Conservation (phyloP, 108 stramenopile genomes). For the Epithemia pelagica region DNA sequence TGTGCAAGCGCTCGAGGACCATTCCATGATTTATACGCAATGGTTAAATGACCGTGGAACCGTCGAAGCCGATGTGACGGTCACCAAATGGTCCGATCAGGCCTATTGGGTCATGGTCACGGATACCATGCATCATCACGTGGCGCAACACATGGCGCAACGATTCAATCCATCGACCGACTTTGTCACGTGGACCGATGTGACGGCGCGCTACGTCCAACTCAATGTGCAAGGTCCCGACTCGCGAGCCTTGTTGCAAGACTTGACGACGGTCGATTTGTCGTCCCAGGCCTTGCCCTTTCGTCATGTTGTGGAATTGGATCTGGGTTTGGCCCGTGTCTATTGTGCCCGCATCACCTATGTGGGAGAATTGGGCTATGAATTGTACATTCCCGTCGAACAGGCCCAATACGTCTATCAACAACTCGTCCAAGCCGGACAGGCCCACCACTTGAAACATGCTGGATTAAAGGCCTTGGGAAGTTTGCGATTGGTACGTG, state of each 20-base stretch:
- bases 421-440: constrained; percentile 30
- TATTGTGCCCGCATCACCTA: constrained; percentile 61
- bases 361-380: constrained; percentile 77
- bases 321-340: constrained; percentile 44
- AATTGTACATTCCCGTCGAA: constrained; percentile 64
- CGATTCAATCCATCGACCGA: constrained; percentile 19
- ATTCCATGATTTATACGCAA: constrained; percentile 56
- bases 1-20: constrained; percentile 32
- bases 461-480: constrained; percentile 67
- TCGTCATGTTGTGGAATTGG: constrained; percentile 39
- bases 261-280: constrained; percentile 37
- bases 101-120: constrained; percentile 66
- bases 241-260: constrained; percentile 47
- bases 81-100: constrained; percentile 47
- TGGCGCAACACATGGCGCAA: constrained; percentile 36
- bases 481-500: constrained; percentile 42
- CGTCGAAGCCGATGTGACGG: constrained; percentile 74
- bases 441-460: constrained; percentile 27
- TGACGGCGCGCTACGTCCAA: constrained; percentile 53
- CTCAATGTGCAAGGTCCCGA: constrained; percentile 69
- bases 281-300: constrained; percentile 37
- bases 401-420: constrained; percentile 58
- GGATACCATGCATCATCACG: constrained; percentile 73
- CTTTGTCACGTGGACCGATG: constrained; percentile 39
- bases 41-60: constrained; percentile 52